Conservation (phyloP, 1,284 basidiomycete species). For the Ustilago curta region DNA sequence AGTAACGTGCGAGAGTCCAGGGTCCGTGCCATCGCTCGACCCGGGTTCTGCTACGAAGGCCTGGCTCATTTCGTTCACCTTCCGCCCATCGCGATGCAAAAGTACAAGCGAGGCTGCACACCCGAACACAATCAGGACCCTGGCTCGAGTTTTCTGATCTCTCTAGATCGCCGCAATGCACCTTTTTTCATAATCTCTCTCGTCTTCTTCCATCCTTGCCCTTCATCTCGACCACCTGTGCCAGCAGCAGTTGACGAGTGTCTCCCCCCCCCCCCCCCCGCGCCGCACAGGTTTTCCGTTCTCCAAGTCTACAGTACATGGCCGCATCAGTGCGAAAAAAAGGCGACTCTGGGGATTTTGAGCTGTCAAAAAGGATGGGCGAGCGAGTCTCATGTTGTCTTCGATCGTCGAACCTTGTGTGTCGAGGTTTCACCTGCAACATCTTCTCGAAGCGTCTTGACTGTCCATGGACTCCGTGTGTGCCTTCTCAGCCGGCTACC, state of each 20-base stretch:
- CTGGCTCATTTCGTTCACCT: neutral
- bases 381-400: slow-evolving; percentile 18
- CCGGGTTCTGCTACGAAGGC: neutral
- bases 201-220: neutral
- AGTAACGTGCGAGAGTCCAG: neutral
- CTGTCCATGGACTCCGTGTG: neutral
- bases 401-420: slow-evolving; percentile 22
- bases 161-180: slow-evolving; percentile 5
- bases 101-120: slow-evolving; percentile 6
- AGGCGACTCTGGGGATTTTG: too few species aligned
- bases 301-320: neutral
- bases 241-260: neutral
- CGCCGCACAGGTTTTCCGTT: slow-evolving; percentile 1
- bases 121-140: slow-evolving; percentile 4
- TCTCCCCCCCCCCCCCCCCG: too few species aligned
- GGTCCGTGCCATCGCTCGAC: neutral
- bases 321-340: slow-evolving; percentile 2
- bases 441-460: slow-evolving; percentile 11
- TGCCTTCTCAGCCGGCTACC: neutral
- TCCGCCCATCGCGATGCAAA: slow-evolving; percentile 2
- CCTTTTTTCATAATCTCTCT: neutral
- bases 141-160: neutral
- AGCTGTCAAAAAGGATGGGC: neutral
- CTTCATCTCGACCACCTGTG: neutral
- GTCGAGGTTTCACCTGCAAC: slow-evolving; percentile 13